Evolutionary conservation across 768 basidiomycete genomes (phyloP).

Genomic region (Tephrocybe sp.): DNA sequence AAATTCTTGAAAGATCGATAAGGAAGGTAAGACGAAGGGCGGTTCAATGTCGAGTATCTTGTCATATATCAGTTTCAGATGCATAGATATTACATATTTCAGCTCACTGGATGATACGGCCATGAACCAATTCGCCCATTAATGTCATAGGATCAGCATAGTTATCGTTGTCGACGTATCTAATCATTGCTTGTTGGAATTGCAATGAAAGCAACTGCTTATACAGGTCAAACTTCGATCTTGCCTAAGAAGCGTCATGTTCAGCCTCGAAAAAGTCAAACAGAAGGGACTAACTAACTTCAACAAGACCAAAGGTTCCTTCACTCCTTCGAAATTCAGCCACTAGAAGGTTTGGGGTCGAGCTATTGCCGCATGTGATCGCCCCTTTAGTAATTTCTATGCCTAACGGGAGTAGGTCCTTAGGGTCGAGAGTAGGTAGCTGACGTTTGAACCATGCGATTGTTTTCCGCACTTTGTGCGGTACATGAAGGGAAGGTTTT

Average conservation of each 20-base stretch:
- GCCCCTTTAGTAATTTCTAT: conserved; percentile 78
- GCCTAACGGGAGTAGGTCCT: conserved; percentile 85
- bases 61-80: background rate
- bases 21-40: conserved; percentile 32
- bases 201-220: conserved; percentile 76
- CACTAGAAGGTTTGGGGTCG: conserved; percentile 81
- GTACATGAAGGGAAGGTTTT: conserved; percentile 31
- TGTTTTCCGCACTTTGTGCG: conserved; percentile 37
- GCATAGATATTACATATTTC: conserved; percentile 1
- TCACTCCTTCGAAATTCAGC: conserved; percentile 76
- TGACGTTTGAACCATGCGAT: conserved; percentile 57
- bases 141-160: conserved; percentile 67
- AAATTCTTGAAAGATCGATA: conserved; percentile 46
- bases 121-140: conserved; percentile 63
- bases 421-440: conserved; percentile 72
- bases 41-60: conserved; percentile 32
- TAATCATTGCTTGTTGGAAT: conserved; percentile 64
- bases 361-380: conserved; percentile 81
- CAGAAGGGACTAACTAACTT: conserved; percentile 60
- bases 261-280: background rate
- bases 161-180: conserved; percentile 73
- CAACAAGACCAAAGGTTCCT: conserved; percentile 79
- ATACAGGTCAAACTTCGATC: conserved; percentile 80
- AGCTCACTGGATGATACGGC: conserved; percentile 50
- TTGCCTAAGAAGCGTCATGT: conserved; percentile 48